Evolutionary conservation across 345 rosid species (phyloP), one percentile per base, ranked within the genome.

Genomic region (Citrus maxima): DNA sequence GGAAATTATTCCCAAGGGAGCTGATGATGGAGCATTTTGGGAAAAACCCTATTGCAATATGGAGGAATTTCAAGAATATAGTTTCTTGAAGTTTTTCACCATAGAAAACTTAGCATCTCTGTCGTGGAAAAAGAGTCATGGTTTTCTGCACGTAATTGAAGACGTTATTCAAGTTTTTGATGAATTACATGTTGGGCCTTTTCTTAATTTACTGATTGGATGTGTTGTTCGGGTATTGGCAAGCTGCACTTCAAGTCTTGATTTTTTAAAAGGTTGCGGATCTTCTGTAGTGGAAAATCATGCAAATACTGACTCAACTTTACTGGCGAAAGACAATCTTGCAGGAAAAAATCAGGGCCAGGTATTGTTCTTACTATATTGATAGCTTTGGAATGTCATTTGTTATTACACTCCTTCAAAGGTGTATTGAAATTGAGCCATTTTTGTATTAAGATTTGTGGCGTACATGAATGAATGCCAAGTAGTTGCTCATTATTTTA

Each of bases 111-210:
- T 93, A 27, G 81, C 85, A 8, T 81, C 82, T 35, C 76, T 96
- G 25, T 86, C 97, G 37, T 91, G 87, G 92, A 93, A 96, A 88
- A 91, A 88, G 86, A 87, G 78, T 82, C 88, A 82, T 78, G 97
- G 93, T 34, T 93, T 94, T 85, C 84, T 96, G 81, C 97, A 94
- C 82, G 99, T 96, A 66, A 84, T 94, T 82, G 90, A 91, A 80
- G 93, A 90, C 74, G 77, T 91, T 80, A 87, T 96, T 75, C 88
- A 82, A 76, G 90, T 88, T 83, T 93, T 96, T 88, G 98, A 90
- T 87, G 94, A 90, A 82, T 70, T 82, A 37, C 97, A 79, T 80
- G 60, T 90, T 82, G 80, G 80, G 79, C 97, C 99, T 73, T 94
- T 90, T 83, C 87, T 96, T 80, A 86, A 89, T 83, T 85, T 94